Conservation (phyloP, 2,329 filamentous ascomycete species). For the Ciborinia camelliae region DNA sequence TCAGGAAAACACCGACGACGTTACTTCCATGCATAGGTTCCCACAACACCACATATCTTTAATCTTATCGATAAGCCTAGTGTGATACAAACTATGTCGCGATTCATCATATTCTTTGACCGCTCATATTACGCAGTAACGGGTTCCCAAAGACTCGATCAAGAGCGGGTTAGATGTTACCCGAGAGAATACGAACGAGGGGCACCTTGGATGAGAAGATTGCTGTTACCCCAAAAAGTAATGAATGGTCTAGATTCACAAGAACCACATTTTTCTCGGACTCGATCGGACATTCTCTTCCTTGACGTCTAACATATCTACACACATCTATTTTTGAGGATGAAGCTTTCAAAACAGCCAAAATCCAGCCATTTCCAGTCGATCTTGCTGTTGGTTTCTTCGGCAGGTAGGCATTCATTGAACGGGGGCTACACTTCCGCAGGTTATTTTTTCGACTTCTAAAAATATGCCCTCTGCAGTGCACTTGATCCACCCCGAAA, state of each 20-base stretch:
- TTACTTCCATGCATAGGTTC: conserved; percentile 1
- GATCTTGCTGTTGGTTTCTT: neutral
- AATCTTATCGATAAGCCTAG: conserved; percentile 19
- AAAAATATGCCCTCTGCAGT: too few relatives aligned
- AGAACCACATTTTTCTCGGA: conserved; percentile 10
- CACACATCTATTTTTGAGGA: neutral
- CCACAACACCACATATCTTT: conserved; percentile 14
- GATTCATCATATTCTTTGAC: conserved; percentile 4
- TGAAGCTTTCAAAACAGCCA: neutral
- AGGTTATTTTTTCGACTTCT: neutral
- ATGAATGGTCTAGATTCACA: conserved; percentile 11
- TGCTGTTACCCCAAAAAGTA: neutral
- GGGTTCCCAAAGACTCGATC: neutral
- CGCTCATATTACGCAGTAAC: conserved; percentile 8
- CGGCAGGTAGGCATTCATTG: neutral
- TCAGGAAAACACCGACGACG: neutral
- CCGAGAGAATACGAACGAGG: neutral
- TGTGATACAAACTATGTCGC: neutral
- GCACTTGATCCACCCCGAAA: neutral
- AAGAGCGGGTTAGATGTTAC: neutral
- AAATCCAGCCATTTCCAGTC: neutral
- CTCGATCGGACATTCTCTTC: conserved; percentile 7
- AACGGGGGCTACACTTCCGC: neutral
- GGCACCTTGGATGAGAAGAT: neutral
- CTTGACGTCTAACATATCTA: neutral